A percentile compares a stretch with the other conserved stretches of the same genome.
Evolutionary conservation across 345 rosid species (phyloP).

Genomic region (Hibiscus trionum): DNA sequence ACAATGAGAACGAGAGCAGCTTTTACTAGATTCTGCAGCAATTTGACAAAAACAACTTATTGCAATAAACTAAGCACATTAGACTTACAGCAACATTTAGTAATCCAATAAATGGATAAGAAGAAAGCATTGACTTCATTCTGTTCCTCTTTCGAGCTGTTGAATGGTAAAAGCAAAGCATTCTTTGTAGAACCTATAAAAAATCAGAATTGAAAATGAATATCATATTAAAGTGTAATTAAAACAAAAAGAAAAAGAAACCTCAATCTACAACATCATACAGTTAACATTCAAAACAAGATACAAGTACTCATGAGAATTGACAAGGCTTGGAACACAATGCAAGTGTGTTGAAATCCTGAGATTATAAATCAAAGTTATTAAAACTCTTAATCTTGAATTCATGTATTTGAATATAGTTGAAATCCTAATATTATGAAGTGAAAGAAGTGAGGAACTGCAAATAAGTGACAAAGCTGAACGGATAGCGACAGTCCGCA

Average conservation of each 20-base stretch:
- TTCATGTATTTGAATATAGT: not conserved
- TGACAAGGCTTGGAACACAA: not conserved
- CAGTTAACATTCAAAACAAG: not conserved
- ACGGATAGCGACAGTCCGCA: not conserved
- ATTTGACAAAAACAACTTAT: not conserved
- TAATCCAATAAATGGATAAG: conserved; percentile 56
- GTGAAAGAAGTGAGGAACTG: not conserved
- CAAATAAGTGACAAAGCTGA: not conserved
- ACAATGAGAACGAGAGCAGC: no score
- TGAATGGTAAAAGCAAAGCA: conserved; percentile 49
- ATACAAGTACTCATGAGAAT: not conserved
- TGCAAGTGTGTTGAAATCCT: not conserved
- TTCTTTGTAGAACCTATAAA: conserved; percentile 53
- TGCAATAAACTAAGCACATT: conserved; percentile 3
- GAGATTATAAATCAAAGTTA: not conserved
- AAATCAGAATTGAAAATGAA: conserved; percentile 4
- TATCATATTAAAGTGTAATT: not conserved
- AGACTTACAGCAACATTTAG: conserved; percentile 81
- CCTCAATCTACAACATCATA: not conserved
- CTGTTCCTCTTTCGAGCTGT: conserved; percentile 17
- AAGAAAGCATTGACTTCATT: conserved; percentile 26
- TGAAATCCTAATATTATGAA: not conserved
- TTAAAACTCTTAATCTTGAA: not conserved
- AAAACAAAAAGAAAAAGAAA: not conserved
- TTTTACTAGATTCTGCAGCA: not conserved